Conservation (phyloP, 2,329 filamentous ascomycete species). For the Neoscytalidium dimidiatum region DNA sequence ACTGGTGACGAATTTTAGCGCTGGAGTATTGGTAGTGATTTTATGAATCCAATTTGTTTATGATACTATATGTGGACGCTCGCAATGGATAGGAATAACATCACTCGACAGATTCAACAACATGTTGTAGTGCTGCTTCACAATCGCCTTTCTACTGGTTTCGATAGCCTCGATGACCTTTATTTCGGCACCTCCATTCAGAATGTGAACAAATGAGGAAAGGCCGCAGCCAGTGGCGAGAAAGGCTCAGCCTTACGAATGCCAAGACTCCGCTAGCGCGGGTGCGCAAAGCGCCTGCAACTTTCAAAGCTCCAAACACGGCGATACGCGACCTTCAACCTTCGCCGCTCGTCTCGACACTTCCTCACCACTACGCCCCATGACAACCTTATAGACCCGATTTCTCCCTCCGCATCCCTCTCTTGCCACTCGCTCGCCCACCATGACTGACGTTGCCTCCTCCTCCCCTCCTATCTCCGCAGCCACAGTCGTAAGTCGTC, state of each 20-base stretch:
- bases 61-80: too few species aligned
- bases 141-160: too few species aligned
- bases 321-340: conserved; percentile 4
- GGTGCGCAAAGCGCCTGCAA: background rate
- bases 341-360: background rate
- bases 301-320: conserved; percentile 6
- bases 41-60: too few species aligned
- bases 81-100: too few species aligned
- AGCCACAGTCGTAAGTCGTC: conserved; percentile 2
- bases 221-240: background rate
- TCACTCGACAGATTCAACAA: too few species aligned
- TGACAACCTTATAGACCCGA: conserved; percentile 6
- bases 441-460: conserved; percentile 16
- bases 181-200: too few species aligned
- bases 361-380: background rate
- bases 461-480: conserved; percentile 9
- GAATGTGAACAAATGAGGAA: background rate
- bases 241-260: background rate
- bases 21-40: too few species aligned
- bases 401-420: background rate
- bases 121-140: too few species aligned
- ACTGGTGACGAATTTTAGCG: background rate
- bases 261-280: conserved; percentile 9
- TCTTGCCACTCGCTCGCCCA: background rate
- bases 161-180: too few species aligned